A percentile compares a stretch with the other conserved stretches of the same genome.
Evolutionary conservation across 306 rosid genomes (phyloP).

Genomic region (Quercus berberidifolia): DNA sequence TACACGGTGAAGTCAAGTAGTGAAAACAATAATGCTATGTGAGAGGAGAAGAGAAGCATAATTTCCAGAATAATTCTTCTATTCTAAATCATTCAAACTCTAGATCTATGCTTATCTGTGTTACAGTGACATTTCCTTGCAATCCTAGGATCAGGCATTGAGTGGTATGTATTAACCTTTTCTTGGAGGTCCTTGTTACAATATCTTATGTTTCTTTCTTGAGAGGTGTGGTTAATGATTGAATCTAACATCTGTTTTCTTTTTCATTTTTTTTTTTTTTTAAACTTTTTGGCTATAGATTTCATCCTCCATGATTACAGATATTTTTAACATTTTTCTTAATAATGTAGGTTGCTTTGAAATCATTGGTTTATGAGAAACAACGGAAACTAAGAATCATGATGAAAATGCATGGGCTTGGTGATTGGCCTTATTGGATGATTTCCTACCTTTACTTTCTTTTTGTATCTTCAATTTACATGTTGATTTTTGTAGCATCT

Average conservation of each 20-base stretch:
- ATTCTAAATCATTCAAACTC: neutral
- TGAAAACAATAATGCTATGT: no score
- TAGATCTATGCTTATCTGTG: neutral
- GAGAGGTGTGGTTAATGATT: conserved; percentile 11
- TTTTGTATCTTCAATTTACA: conserved; percentile 53
- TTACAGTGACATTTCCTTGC: neutral
- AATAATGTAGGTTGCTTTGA: conserved; percentile 54
- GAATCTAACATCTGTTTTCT: neutral
- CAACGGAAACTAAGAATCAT: conserved; percentile 82
- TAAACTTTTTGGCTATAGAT: neutral
- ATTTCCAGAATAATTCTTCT: neutral
- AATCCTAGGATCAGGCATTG: neutral
- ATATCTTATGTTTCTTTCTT: neutral
- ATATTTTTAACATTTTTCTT: neutral
- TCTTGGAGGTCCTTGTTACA: neutral
- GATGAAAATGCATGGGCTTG: conserved; percentile 99
- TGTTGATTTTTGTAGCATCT: conserved; percentile 68
- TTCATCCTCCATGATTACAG: neutral
- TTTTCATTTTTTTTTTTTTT: neutral
- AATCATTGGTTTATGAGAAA: conserved; percentile 80
- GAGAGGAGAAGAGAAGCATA: no score
- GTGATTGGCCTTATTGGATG: conserved; percentile 86
- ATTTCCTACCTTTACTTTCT: conserved; percentile 78
- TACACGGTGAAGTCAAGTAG: no score
- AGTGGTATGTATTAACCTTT: neutral